phyloP scores from a whole-genome alignment of 108 stramenopile genomes.

The Craspedostauros australis region DNA sequence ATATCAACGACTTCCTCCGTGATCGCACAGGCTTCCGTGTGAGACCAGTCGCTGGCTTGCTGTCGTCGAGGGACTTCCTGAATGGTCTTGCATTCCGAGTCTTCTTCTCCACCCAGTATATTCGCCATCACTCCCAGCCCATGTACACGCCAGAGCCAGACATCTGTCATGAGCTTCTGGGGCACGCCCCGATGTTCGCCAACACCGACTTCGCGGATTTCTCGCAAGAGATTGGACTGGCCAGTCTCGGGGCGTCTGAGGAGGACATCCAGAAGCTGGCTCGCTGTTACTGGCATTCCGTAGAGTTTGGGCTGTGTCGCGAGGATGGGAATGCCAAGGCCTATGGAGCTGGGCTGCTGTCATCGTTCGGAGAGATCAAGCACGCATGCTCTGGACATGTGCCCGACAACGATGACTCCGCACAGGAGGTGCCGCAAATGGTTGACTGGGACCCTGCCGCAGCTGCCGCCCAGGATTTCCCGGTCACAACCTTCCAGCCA shows the following conservation, averaged over 20 bases:
- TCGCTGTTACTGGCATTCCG: constrained; percentile 90
- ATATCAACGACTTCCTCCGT: constrained; percentile 80
- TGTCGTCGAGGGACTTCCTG: constrained; percentile 93
- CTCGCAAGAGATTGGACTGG: constrained; percentile 93
- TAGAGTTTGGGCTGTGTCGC: constrained; percentile 92
- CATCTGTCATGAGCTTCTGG: constrained; percentile 90
- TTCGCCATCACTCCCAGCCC: constrained; percentile 48
- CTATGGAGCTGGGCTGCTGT: constrained; percentile 94
- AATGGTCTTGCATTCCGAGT: constrained; percentile 93
- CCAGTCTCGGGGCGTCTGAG: constrained; percentile 90
- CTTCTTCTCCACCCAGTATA: constrained; percentile 97
- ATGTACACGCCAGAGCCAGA: constrained; percentile 94
- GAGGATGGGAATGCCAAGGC: constrained; percentile 85
- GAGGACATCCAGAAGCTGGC: constrained; percentile 88
- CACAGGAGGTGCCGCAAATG: constrained; percentile 53
- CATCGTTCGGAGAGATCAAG: constrained; percentile 93
- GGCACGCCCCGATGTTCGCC: constrained; percentile 97
- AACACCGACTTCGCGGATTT: constrained; percentile 97
- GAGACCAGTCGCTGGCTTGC: constrained; percentile 91
- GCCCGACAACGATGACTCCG: constrained; percentile 32
- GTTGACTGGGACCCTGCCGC: constrained; percentile 91
- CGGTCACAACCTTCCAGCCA: constrained; percentile 96
- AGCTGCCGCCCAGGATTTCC: constrained; percentile 84
- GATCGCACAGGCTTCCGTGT: constrained; percentile 77
- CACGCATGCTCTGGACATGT: constrained; percentile 74